Evolutionary conservation across 345 rosid genomes (phyloP).

Genomic region (Fremontodendron californicum): DNA sequence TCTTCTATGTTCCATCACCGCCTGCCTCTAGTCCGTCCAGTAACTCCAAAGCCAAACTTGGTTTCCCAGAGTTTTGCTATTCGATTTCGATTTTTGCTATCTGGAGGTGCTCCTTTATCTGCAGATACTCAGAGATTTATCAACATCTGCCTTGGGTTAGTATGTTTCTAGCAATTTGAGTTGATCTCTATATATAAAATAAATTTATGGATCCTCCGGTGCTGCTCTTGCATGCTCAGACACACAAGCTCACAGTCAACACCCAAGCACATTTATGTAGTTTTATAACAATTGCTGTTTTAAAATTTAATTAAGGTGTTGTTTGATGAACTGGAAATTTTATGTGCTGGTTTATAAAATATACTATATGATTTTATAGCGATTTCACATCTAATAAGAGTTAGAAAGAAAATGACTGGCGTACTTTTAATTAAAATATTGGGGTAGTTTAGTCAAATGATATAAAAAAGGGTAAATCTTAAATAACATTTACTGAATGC

Average conservation of each 20-base stretch:
- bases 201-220: too few species aligned
- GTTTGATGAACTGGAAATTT: background rate
- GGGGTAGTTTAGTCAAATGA: background rate
- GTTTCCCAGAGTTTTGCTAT: too few species aligned
- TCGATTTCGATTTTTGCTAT: conserved; percentile 89
- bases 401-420: background rate
- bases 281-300: too few species aligned
- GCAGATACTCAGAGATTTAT: conserved; percentile 96
- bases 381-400: background rate
- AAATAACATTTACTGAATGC: background rate
- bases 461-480: background rate
- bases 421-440: background rate
- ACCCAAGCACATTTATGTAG: background rate
- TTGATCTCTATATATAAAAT: too few species aligned
- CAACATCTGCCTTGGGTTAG: conserved; percentile 93
- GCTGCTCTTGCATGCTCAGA: too few species aligned
- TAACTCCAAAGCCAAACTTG: too few species aligned
- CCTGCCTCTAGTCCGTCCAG: too few species aligned
- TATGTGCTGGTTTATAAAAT: background rate
- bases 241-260: background rate
- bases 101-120: conserved; percentile 98
- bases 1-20: too few species aligned
- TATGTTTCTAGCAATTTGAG: too few species aligned
- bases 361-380: background rate
- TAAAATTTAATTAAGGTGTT: background rate